phyloP scores from a whole-genome alignment of 805 yeast genomes.

The Pichia cephalocereana region DNA sequence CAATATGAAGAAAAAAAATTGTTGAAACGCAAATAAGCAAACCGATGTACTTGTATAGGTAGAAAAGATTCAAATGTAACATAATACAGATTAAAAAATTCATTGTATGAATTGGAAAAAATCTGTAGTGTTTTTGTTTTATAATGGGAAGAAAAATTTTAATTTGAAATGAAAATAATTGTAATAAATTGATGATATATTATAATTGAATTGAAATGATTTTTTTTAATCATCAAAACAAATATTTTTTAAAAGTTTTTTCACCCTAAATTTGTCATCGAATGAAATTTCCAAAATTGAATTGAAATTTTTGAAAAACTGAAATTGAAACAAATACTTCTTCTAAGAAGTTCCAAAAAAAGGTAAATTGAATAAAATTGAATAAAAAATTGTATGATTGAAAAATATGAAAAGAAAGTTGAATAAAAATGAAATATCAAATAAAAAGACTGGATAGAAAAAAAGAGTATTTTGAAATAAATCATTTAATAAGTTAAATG shows the following conservation, averaged over 20 bases:
- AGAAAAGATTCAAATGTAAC: constrained; percentile 10
- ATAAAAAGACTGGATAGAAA: background rate
- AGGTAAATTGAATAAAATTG: background rate
- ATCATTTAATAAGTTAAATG: background rate
- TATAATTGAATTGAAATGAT: too few species aligned
- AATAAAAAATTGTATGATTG: background rate
- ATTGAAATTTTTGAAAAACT: background rate
- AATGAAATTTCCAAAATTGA: background rate
- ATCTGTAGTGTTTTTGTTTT: background rate
- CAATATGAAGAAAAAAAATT: background rate
- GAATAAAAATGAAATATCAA: background rate
- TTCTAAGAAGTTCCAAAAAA: constrained; percentile 13
- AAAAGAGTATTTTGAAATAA: background rate
- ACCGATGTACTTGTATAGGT: constrained; percentile 7
- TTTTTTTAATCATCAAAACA: background rate
- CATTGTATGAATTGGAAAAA: background rate
- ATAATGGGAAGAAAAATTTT: background rate
- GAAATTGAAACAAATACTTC: background rate
- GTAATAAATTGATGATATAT: background rate
- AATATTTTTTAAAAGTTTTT: background rate
- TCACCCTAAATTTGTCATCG: constrained; percentile 3
- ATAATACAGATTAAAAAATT: constrained; percentile 2
- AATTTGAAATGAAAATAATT: background rate
- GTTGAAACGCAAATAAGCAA: background rate
- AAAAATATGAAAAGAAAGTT: background rate